These are phyloP conservation scores for Phytophthora uliginosa DNA, from an alignment of 352 stramenopile genomes.

Conservation along the genomic window DNA sequence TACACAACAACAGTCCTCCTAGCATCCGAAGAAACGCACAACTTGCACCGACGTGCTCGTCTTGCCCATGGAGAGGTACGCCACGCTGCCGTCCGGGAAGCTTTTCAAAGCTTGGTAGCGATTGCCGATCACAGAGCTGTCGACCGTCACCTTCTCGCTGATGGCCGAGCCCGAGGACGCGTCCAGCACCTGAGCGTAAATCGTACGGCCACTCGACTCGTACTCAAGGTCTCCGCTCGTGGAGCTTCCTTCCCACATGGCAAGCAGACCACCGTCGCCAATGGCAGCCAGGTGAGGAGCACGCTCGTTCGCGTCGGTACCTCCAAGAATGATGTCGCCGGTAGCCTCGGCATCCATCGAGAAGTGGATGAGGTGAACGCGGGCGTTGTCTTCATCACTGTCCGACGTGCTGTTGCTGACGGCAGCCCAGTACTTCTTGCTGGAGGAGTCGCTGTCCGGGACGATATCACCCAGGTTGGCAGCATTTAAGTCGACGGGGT, in stretches of 20 bases:
- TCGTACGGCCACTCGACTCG: conserved; percentile 17
- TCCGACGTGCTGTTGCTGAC: conserved; percentile 42
- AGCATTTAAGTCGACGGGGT: conserved; percentile 52
- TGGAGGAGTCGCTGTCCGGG: conserved; percentile 28
- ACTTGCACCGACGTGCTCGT: too few species aligned
- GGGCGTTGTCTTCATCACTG: conserved; percentile 39
- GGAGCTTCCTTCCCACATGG: conserved; percentile 39
- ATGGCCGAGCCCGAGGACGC: conserved; percentile 48
- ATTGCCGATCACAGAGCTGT: conserved; percentile 1
- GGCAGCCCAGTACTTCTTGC: conserved; percentile 58
- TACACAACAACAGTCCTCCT: too few species aligned
- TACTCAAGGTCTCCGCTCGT: conserved; percentile 39
- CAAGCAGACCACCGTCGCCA: too few species aligned
- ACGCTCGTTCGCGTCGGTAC: conserved; percentile 53
- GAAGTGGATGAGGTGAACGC: conserved; percentile 61
- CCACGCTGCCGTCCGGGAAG: too few species aligned
- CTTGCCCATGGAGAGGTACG: too few species aligned
- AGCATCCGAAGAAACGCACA: too few species aligned
- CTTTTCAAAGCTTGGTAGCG: too few species aligned
- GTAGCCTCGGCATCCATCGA: conserved; percentile 21
- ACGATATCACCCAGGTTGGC: conserved; percentile 67
- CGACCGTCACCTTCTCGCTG: conserved; percentile 56
- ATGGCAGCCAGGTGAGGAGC: conserved; percentile 19
- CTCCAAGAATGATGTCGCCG: conserved; percentile 56
- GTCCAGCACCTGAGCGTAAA: conserved; percentile 62